A percentile compares a stretch with the other conserved stretches of the same genome.
These are phyloP conservation scores for Ceratobasidium sp. DNA, from an alignment of 1,284 basidiomycete species.

Conservation along the genomic window DNA sequence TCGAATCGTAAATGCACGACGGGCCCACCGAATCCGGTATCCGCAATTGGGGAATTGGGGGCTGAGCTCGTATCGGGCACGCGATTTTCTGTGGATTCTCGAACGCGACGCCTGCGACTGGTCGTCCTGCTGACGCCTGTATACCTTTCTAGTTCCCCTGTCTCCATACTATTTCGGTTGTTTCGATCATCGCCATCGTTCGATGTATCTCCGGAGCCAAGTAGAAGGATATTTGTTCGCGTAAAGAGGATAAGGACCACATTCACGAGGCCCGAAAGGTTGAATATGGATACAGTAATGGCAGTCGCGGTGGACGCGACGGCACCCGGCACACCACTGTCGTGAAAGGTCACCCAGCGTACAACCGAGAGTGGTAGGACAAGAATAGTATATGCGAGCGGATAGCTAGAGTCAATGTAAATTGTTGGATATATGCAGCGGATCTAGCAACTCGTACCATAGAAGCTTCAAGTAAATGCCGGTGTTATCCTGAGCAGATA, in stretches of 20 bases:
- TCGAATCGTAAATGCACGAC: conserved; percentile 19
- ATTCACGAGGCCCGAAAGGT: conserved; percentile 50
- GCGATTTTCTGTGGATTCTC: not conserved
- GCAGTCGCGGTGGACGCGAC: conserved; percentile 40
- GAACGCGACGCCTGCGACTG: not conserved
- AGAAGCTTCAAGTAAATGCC: conserved; percentile 5
- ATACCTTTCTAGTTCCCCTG: not conserved
- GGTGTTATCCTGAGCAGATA: not conserved
- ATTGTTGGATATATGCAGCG: conserved; percentile 9
- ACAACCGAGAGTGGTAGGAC: conserved; percentile 50
- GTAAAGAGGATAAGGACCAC: conserved; percentile 47
- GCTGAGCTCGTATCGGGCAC: not conserved
- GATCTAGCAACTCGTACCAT: conserved; percentile 26
- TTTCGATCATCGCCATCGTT: not conserved
- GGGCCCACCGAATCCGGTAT: conserved; percentile 3
- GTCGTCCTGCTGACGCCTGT: too few relatives aligned
- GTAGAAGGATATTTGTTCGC: conserved; percentile 42
- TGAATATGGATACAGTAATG: conserved; percentile 48
- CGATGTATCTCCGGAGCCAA: conserved; percentile 10
- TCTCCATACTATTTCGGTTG: not conserved
- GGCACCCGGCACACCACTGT: not conserved
- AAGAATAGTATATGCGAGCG: conserved; percentile 49
- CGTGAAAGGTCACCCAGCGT: conserved; percentile 49
- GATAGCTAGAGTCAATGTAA: conserved; percentile 49
- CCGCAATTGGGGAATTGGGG: not conserved